Conservation (phyloP, 352 stramenopile species). For the Phytophthora hibernalis region DNA sequence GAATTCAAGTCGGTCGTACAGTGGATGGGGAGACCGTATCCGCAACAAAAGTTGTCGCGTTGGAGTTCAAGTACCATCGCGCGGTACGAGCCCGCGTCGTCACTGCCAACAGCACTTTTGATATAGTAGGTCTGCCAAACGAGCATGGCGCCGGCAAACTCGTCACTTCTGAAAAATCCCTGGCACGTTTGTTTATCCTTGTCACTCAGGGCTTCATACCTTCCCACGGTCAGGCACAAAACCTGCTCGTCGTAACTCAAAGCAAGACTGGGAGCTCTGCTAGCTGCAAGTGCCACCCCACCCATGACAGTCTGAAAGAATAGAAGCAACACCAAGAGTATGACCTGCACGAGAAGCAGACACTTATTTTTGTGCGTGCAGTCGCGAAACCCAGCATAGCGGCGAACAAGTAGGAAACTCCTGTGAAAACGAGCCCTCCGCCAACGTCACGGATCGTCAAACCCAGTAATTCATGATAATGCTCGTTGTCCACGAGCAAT, state of each 20-base stretch:
- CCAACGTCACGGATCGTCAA: slow-evolving; percentile 59
- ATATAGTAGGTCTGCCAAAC: slow-evolving; percentile 82
- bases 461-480: slow-evolving; percentile 72
- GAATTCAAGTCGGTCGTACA: slow-evolving; percentile 51
- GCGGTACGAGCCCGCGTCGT: slow-evolving; percentile 39
- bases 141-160: slow-evolving; percentile 66
- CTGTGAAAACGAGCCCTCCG: slow-evolving; percentile 74
- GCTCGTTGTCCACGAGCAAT: slow-evolving; percentile 54
- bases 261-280: slow-evolving; percentile 24
- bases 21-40: slow-evolving; percentile 60
- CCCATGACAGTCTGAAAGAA: slow-evolving; percentile 77
- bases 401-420: slow-evolving; percentile 57
- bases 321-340: slow-evolving; percentile 52
- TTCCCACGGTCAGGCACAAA: slow-evolving; percentile 67
- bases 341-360: slow-evolving; percentile 61
- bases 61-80: slow-evolving; percentile 68
- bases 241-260: slow-evolving; percentile 50
- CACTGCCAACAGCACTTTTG: slow-evolving; percentile 43
- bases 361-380: slow-evolving; percentile 81
- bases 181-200: slow-evolving; percentile 51
- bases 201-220: slow-evolving; percentile 49
- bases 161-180: slow-evolving; percentile 60
- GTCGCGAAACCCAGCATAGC: slow-evolving; percentile 58
- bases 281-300: slow-evolving; percentile 51
- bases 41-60: slow-evolving; percentile 75